Percentiles rank a stretch among this genome's conserved stretches.
Conservation (phyloP, 108 stramenopile genomes). For the Chaetoceros muelleri region DNA sequence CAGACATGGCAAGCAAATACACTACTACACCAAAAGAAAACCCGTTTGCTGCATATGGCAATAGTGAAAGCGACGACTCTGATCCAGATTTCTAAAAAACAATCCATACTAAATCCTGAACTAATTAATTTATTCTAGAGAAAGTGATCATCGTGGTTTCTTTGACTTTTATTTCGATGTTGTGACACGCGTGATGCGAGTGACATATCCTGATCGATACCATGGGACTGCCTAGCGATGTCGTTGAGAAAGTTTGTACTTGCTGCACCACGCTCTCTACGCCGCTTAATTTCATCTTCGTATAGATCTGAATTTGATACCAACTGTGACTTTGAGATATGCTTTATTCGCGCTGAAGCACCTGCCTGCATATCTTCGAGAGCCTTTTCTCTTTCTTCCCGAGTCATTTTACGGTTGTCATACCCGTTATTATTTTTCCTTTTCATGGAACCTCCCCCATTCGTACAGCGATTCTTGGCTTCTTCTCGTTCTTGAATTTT, state of each 20-base stretch:
- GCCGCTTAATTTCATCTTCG: background rate
- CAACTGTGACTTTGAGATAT: background rate
- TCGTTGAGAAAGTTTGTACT: conserved; percentile 7
- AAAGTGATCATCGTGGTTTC: no score
- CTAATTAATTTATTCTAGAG: no score
- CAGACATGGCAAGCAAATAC: conserved; percentile 54
- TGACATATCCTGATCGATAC: no score
- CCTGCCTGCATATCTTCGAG: conserved; percentile 30
- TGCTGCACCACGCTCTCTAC: background rate
- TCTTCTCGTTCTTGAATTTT: conserved; percentile 36
- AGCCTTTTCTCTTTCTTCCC: conserved; percentile 27
- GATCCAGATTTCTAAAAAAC: background rate
- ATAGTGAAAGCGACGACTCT: background rate
- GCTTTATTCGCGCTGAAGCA: conserved; percentile 12
- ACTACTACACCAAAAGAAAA: background rate
- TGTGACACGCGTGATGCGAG: no score
- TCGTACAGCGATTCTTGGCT: conserved; percentile 15
- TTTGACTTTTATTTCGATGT: no score
- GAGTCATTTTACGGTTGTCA: conserved; percentile 7
- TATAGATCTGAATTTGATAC: background rate
- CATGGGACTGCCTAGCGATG: conserved; percentile 12
- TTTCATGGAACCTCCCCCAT: conserved; percentile 6
- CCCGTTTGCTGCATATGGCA: background rate
- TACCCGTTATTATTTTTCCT: no score
- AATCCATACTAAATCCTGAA: no score